Evolutionary conservation across 2,329 filamentous ascomycete species (phyloP).

Genomic region (Plenodomus tracheiphilus): DNA sequence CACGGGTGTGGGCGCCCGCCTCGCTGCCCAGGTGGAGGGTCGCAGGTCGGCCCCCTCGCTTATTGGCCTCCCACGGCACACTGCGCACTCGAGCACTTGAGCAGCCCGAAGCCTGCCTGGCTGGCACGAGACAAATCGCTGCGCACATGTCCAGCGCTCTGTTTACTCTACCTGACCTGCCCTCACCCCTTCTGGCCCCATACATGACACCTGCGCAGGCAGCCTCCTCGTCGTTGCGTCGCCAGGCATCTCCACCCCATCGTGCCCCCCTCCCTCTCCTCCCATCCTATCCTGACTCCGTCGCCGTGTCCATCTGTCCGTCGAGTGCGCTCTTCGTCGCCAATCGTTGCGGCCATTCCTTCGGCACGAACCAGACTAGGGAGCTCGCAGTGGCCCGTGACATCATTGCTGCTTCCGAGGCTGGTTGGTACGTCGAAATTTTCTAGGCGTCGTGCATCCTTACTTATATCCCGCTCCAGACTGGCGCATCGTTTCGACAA

Average conservation of each 20-base stretch:
- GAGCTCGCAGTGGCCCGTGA: constrained; percentile 25
- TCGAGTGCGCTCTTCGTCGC: neutral
- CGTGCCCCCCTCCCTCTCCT: neutral
- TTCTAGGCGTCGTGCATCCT: constrained; percentile 7
- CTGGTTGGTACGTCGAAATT: constrained; percentile 26
- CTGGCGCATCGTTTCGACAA: neutral
- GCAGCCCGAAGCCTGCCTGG: constrained; percentile 1
- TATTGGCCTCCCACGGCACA: constrained; percentile 21
- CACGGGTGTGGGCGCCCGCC: no score
- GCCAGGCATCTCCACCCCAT: neutral
- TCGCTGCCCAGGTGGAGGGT: no score
- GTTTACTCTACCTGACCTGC: constrained; percentile 11
- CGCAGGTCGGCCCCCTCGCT: constrained; percentile 17
- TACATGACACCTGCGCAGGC: neutral
- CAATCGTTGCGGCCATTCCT: neutral
- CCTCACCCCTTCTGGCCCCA: constrained; percentile 3
- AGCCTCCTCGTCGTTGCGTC: neutral
- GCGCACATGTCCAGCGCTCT: constrained; percentile 21
- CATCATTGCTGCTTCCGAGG: constrained; percentile 33
- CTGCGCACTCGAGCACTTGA: no score
- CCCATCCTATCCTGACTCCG: neutral
- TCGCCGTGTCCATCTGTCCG: neutral
- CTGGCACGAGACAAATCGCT: constrained; percentile 24
- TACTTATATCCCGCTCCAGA: constrained; percentile 2
- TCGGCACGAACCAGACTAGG: constrained; percentile 6